phyloP scores from a whole-genome alignment of 495 filamentous ascomycete species.

The Talaromyces stipitatus region DNA sequence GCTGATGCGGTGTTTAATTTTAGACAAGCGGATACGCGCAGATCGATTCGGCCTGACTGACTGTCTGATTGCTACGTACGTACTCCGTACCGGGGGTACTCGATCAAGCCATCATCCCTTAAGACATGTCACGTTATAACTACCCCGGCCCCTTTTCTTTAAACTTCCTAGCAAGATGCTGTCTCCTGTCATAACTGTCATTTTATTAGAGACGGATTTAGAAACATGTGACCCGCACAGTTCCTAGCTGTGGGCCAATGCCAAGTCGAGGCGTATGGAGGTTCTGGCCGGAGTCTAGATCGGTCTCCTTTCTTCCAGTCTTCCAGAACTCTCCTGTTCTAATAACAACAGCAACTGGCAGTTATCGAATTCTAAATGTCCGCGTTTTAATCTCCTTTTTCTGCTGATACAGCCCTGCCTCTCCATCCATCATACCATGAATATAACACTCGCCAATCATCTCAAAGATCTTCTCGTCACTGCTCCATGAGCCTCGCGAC shows the following conservation, averaged over 20 bases:
- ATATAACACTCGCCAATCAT: slow-evolving; percentile 21
- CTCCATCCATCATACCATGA: slow-evolving; percentile 22
- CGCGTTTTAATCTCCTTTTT: background rate
- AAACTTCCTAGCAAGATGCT: no score
- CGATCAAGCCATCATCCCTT: no score
- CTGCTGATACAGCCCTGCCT: slow-evolving; percentile 7
- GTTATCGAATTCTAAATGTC: background rate
- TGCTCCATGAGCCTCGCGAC: background rate
- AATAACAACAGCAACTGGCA: background rate
- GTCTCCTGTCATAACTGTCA: no score
- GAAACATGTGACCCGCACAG: no score
- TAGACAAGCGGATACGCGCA: no score
- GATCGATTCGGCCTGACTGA: background rate
- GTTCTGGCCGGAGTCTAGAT: background rate
- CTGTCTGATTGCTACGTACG: no score
- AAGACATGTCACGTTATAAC: no score
- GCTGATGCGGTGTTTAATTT: no score
- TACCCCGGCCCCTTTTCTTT: no score
- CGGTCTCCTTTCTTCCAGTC: background rate
- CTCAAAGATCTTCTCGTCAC: slow-evolving; percentile 7
- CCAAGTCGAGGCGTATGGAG: background rate
- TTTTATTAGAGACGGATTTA: no score
- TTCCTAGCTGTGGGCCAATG: no score
- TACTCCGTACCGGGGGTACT: no score
- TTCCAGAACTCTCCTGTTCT: background rate